These are phyloP conservation scores for Canavalia ensiformis DNA, from an alignment of 306 rosid species.

Conservation along the genomic window DNA sequence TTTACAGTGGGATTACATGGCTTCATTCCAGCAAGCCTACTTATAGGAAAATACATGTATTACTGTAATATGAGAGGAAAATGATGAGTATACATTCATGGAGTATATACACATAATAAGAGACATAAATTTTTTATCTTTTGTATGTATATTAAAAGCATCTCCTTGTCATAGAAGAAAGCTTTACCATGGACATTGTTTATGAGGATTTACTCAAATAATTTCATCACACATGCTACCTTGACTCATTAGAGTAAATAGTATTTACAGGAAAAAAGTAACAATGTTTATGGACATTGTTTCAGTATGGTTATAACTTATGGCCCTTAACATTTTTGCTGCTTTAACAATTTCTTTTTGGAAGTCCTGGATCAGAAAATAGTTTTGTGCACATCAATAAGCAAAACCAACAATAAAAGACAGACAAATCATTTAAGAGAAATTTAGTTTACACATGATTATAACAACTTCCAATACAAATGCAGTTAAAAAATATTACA, in stretches of 20 bases:
- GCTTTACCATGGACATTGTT: too few relatives aligned
- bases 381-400: conserved; percentile 18
- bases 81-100: too few relatives aligned
- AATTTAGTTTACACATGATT: background rate
- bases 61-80: too few relatives aligned
- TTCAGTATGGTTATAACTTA: conserved; percentile 89
- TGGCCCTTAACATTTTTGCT: conserved; percentile 82
- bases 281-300: conserved; percentile 64
- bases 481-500: conserved; percentile 23
- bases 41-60: too few relatives aligned
- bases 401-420: conserved; percentile 34
- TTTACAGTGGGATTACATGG: too few relatives aligned
- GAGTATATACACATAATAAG: too few relatives aligned
- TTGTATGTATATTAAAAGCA: too few relatives aligned
- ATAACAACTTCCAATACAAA: background rate
- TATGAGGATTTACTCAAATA: background rate
- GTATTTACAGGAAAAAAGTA: conserved; percentile 35
- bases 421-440: background rate
- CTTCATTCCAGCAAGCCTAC: too few relatives aligned
- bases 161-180: too few relatives aligned
- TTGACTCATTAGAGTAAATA: conserved; percentile 23
- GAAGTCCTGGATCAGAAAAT: conserved; percentile 75
- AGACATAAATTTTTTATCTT: too few relatives aligned
- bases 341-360: conserved; percentile 93
- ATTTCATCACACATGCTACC: conserved; percentile 12